phyloP scores from a whole-genome alignment of 805 yeast species.

The Yarrowia sp. region DNA sequence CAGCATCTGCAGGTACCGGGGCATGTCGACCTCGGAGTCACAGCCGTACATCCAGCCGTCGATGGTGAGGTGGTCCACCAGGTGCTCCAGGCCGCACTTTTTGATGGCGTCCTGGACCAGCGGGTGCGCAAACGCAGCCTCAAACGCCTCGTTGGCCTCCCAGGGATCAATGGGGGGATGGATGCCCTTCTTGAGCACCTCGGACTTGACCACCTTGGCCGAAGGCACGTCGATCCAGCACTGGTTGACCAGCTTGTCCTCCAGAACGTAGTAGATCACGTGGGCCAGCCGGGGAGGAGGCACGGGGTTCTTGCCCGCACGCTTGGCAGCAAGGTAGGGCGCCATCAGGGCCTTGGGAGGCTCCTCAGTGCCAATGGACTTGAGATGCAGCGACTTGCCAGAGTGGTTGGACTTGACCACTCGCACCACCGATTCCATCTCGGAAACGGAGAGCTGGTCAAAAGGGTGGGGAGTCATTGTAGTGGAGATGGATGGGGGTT shows the following conservation, averaged over 20 bases:
- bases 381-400: slow-evolving; percentile 49
- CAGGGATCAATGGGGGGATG: slow-evolving; percentile 77
- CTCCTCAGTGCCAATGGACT: slow-evolving; percentile 54
- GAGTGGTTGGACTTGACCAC: slow-evolving; percentile 45
- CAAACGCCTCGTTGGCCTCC: slow-evolving; percentile 64
- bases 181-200: slow-evolving; percentile 63
- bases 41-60: slow-evolving; percentile 92
- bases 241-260: slow-evolving; percentile 62
- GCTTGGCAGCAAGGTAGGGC: slow-evolving; percentile 71
- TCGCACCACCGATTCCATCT: slow-evolving; percentile 46
- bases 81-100: slow-evolving; percentile 58
- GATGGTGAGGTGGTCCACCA: slow-evolving; percentile 55
- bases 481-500: neutral
- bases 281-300: slow-evolving; percentile 74
- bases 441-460: slow-evolving; percentile 49
- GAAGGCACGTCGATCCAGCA: slow-evolving; percentile 71
- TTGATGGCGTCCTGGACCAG: slow-evolving; percentile 66
- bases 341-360: slow-evolving; percentile 81
- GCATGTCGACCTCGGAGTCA: slow-evolving; percentile 57
- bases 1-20: slow-evolving; percentile 65
- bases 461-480: slow-evolving; percentile 47
- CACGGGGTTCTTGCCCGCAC: slow-evolving; percentile 54
- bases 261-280: slow-evolving; percentile 68
- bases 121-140: slow-evolving; percentile 60
- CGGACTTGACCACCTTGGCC: slow-evolving; percentile 66